Base-by-base conservation (phyloP, 805 yeast species). In the Spathaspora gorwiae region DNA sequence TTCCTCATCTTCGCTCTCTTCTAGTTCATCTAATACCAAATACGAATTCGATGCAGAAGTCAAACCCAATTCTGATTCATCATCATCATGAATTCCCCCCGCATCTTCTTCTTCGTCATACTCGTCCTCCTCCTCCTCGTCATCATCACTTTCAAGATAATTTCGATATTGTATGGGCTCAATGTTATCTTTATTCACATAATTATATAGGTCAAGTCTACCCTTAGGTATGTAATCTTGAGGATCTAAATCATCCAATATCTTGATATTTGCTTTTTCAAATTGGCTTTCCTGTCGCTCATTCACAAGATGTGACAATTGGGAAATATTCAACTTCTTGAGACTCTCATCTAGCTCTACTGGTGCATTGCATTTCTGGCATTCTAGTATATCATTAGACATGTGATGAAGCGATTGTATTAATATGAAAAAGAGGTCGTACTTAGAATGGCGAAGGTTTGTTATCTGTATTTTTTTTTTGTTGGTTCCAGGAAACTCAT, bases 311-410 rank as follows among this genome's bases (percentile, higher is more conserved):
- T 83, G 66, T 35, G 76, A 73, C 3, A 74, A 64, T 56, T 84
- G 90, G 0, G 83, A 80, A 19, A 71, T 65, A 40, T 78, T 73
- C 26, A 83, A 59, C 30, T 73, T 75, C 15, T 66, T 59, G 11
- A 85, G 58, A 0, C 88, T 76, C 10, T 73, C 73, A 57, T 84
- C 87, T 5, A 83, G 62, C 10, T 60, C 57, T 30, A 85, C 56
- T 1, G 87, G 84, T 15, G 78, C 68, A 47, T 78, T 72, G 60
- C 92, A 85, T 53, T 80, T 65, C 56, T 80, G 86, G 62, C 94
- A 85, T 26, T 56, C 47, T 45, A 66, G 59, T 6, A 27, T 29
- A 12, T 31, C 36, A 14, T 30, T 7, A 32, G 42, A 26, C 39
- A 35, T 35, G 27, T 7, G 24, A 19, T 19, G 24, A 19, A 19